These are phyloP conservation scores for Parmelia sp. DNA, from an alignment of 495 filamentous ascomycete genomes.

Conservation along the genomic window DNA sequence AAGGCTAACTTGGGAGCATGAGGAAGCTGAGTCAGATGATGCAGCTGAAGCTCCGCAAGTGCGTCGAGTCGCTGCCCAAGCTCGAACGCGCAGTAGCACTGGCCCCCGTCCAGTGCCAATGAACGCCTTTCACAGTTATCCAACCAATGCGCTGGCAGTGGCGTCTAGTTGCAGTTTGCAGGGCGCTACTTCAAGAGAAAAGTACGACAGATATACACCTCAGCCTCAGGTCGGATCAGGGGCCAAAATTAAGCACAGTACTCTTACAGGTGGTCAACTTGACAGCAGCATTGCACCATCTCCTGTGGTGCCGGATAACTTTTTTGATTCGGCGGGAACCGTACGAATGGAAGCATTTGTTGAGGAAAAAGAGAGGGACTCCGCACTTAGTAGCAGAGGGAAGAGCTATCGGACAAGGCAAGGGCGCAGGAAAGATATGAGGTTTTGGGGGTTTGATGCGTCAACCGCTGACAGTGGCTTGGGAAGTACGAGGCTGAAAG, in stretches of 20 bases:
- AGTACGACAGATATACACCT: conserved; percentile 20
- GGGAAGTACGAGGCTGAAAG: conserved; percentile 4
- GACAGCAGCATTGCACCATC: conserved; percentile 21
- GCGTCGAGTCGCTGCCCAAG: conserved; percentile 54
- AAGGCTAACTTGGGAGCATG: conserved; percentile 25
- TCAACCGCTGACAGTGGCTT: conserved; percentile 1
- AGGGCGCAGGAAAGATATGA: conserved; percentile 25
- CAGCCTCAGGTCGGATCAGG: conserved; percentile 9
- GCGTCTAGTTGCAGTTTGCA: conserved; percentile 28
- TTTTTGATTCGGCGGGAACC: conserved; percentile 70
- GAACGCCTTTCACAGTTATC: conserved; percentile 28
- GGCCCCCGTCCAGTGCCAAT: conserved; percentile 49
- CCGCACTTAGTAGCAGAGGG: background rate
- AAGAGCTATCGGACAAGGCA: conserved; percentile 11
- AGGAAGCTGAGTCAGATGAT: conserved; percentile 29
- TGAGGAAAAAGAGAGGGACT: conserved; percentile 39
- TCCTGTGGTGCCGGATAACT: conserved; percentile 34
- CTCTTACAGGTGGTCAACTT: conserved; percentile 7
- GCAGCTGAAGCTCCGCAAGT: conserved; percentile 75
- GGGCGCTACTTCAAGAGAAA: conserved; percentile 24
- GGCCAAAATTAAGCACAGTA: background rate
- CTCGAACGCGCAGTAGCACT: conserved; percentile 79
- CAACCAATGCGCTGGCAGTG: conserved; percentile 21
- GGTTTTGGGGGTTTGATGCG: conserved; percentile 24
- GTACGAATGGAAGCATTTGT: conserved; percentile 97